A percentile compares a stretch with the other conserved stretches of the same genome.
Evolutionary conservation across 805 yeast species (phyloP).

Genomic region (Myxozyma nipponensis): DNA sequence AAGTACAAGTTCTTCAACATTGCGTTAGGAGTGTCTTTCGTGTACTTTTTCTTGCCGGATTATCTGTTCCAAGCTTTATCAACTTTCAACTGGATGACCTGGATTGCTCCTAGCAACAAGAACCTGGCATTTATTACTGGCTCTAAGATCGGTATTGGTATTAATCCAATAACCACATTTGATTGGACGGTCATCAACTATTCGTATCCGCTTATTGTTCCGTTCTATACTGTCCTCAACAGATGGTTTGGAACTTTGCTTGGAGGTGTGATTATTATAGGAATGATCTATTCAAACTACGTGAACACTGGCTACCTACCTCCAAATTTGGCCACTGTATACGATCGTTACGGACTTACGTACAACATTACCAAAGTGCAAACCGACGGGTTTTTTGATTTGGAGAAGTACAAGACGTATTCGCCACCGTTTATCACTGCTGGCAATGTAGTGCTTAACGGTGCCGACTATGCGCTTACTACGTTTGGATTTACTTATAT

Average conservation of each 20-base stretch:
- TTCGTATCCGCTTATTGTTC: constrained; percentile 40
- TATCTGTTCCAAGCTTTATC: constrained; percentile 58
- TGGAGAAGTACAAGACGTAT: constrained; percentile 11
- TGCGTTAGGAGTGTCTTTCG: constrained; percentile 44
- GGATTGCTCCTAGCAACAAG: constrained; percentile 40
- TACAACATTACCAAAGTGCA: constrained; percentile 46
- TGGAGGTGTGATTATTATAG: constrained; percentile 34
- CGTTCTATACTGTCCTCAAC: constrained; percentile 42
- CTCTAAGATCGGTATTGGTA: constrained; percentile 52
- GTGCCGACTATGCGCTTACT: constrained; percentile 41
- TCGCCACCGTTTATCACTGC: constrained; percentile 38
- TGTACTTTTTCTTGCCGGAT: constrained; percentile 67
- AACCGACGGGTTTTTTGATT: constrained; percentile 33
- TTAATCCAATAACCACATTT: constrained; percentile 37
- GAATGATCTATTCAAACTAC: constrained; percentile 46
- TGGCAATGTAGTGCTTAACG: constrained; percentile 45
- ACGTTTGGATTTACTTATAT: constrained; percentile 63
- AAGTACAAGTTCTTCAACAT: constrained; percentile 49
- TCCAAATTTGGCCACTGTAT: constrained; percentile 42
- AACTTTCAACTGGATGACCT: constrained; percentile 55
- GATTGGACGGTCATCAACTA: constrained; percentile 42
- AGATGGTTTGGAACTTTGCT: constrained; percentile 39
- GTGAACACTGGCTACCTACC: constrained; percentile 51
- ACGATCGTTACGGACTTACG: constrained; percentile 45
- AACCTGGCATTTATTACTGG: constrained; percentile 57